These are phyloP conservation scores for Wallacemonas collosoma DNA, from an alignment of 208 protist species.

Conservation along the genomic window DNA sequence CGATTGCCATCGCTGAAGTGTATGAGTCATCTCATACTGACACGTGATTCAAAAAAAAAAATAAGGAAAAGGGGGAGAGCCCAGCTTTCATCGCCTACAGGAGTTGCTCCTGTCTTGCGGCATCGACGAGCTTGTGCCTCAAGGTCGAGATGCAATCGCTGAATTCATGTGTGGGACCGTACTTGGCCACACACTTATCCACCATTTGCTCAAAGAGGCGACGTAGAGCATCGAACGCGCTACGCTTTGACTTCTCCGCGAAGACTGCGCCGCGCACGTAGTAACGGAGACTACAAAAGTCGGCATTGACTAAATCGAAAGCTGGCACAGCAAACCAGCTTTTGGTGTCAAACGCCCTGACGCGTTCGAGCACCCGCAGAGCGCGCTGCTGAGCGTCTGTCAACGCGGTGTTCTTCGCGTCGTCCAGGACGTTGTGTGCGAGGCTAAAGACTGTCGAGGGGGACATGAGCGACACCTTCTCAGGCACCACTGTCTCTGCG, in stretches of 20 bases:
- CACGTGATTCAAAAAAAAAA: too few relatives aligned
- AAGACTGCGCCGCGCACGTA: conserved; percentile 62
- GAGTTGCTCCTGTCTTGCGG: conserved; percentile 50
- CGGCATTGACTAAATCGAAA: conserved; percentile 76
- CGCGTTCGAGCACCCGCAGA: conserved; percentile 46
- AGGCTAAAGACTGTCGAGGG: conserved; percentile 7
- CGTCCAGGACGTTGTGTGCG: neutral
- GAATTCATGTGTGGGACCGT: conserved; percentile 73
- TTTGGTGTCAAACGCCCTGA: conserved; percentile 55
- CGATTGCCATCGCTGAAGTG: too few relatives aligned
- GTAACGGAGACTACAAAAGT: conserved; percentile 64
- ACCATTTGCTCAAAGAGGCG: conserved; percentile 82
- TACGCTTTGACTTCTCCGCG: conserved; percentile 51
- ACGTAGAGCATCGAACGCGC: conserved; percentile 67
- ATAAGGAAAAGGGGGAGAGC: too few relatives aligned
- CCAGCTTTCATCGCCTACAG: conserved; percentile 18
- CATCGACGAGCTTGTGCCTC: conserved; percentile 69
- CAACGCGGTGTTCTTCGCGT: neutral
- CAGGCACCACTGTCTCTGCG: neutral
- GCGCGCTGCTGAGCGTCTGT: conserved; percentile 40
- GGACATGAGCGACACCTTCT: neutral
- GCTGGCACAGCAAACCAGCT: conserved; percentile 80
- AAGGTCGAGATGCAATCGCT: conserved; percentile 67
- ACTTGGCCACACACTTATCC: conserved; percentile 72
- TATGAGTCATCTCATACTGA: too few relatives aligned